Evolutionary conservation across 2,329 filamentous ascomycete genomes (phyloP), one percentile per base, ranked within the genome.

Genomic region (Hypoxylon sp.): DNA sequence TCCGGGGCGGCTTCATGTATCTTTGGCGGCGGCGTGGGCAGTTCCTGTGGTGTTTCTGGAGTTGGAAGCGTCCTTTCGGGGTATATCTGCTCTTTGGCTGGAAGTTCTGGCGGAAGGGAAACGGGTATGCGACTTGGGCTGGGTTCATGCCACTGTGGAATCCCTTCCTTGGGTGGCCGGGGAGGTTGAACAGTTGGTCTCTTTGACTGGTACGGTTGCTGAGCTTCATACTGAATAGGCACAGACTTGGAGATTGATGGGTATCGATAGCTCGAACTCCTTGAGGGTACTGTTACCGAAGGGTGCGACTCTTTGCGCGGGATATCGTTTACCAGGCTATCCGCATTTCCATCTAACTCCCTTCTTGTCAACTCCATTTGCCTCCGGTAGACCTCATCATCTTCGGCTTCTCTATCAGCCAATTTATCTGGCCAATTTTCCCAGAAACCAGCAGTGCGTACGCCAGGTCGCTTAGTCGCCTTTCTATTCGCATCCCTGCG

Each of bases 401-500:
- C 80, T 4, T 77, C 74, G 14, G 63, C 72, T 63, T 72, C 76
- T 67, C 60, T 73, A 28, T 70, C 66, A 17, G 67, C 72, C 46
- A 75, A 80, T 80, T 78, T 61, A 9, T 65, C 49, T 4, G 80
- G 76, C 80, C 80, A 82, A 30, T 80, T 75, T n/a, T 82, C 80
- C 82, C 82, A 84, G 28, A 80, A 75, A 0, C 81, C 81, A 1
- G 80, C 81, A 34, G 75, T 79, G 9, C 89, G 83, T 65, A 89
- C 82, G 0, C 86, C 88, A 25, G 87, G 84, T 70, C 88, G 85
- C 32, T 86, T 84, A 25, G 85, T 87, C 10, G 84, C 85, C 69
- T 82, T 86, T 66, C 88, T 84, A 45, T 83, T 85, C 13, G 86
- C 88, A 73, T 92, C 90, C 70, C 93, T 85, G 45, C 91, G 85